phyloP scores from a whole-genome alignment of 116 monocot genomes.

The Phalaenopsis hybrid region DNA sequence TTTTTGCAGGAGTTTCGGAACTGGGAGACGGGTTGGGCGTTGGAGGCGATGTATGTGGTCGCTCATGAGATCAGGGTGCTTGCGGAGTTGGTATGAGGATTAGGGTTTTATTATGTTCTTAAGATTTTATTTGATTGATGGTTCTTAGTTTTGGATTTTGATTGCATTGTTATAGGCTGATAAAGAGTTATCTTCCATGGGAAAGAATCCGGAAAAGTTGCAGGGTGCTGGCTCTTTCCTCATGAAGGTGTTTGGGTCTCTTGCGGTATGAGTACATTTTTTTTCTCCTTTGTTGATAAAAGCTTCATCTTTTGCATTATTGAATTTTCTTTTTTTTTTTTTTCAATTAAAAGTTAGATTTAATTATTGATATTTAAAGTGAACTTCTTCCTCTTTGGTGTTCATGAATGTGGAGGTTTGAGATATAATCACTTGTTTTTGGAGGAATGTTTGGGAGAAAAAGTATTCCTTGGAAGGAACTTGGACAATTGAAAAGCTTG shows the following conservation, averaged over 20 bases:
- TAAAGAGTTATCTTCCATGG: constrained; percentile 50
- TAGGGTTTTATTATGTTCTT: background rate
- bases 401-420: too few species aligned
- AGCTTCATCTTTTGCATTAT: background rate
- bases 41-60: constrained; percentile 57
- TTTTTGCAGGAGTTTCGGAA: constrained; percentile 94
- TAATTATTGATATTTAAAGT: too few species aligned
- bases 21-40: constrained; percentile 87
- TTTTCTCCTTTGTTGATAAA: too few species aligned
- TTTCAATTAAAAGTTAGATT: background rate
- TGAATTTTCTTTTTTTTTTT: background rate
- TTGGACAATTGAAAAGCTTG: too few species aligned
- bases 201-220: constrained; percentile 87
- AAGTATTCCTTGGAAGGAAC: too few species aligned
- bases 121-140: too few species aligned
- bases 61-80: constrained; percentile 73
- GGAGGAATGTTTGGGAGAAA: too few species aligned
- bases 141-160: constrained; percentile 1
- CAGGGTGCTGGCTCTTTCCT: constrained; percentile 85
- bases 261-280: constrained; percentile 52
- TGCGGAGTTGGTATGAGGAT: constrained; percentile 58
- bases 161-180: constrained; percentile 46
- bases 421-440: too few species aligned
- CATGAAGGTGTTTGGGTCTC: constrained; percentile 89
- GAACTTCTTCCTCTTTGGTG: too few species aligned